Percentiles rank a stretch among this genome's conserved stretches.
Evolutionary conservation across 1,284 basidiomycete genomes (phyloP).

Genomic region (Athelia sp.): DNA sequence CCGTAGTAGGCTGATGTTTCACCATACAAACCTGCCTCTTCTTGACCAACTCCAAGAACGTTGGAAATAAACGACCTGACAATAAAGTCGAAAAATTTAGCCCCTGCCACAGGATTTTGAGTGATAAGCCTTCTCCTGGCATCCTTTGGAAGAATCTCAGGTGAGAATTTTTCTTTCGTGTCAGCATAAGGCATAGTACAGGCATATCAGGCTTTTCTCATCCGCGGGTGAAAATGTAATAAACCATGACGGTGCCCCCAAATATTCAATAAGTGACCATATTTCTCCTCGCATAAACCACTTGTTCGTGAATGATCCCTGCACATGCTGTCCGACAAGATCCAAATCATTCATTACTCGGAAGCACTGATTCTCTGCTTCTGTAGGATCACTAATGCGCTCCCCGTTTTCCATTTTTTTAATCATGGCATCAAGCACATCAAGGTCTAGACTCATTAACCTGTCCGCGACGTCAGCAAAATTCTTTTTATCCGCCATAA

Average conservation of each 20-base stretch:
- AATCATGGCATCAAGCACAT: slow-evolving; percentile 17
- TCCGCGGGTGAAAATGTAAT: slow-evolving; percentile 22
- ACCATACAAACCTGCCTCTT: slow-evolving; percentile 16
- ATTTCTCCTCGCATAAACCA: slow-evolving; percentile 33
- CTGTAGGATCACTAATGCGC: slow-evolving; percentile 15
- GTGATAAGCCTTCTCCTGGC: slow-evolving; percentile 8
- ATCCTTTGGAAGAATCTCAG: neutral
- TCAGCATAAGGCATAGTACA: slow-evolving; percentile 24
- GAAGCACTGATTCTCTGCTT: slow-evolving; percentile 28
- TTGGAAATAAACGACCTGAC: slow-evolving; percentile 18
- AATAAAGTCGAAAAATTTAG: slow-evolving; percentile 18
- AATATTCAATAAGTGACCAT: slow-evolving; percentile 25
- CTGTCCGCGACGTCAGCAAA: slow-evolving; percentile 21
- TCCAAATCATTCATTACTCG: slow-evolving; percentile 29
- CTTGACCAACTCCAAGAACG: slow-evolving; percentile 12
- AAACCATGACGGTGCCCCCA: slow-evolving; percentile 22
- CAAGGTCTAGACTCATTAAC: slow-evolving; percentile 19
- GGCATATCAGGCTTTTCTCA: slow-evolving; percentile 17
- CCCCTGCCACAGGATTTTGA: slow-evolving; percentile 21
- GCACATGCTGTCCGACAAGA: slow-evolving; percentile 23
- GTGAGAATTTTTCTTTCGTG: slow-evolving; percentile 8
- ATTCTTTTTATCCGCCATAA: slow-evolving; percentile 19
- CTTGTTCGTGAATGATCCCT: slow-evolving; percentile 26
- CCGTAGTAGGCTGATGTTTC: slow-evolving; percentile 27
- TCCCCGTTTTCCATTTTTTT: slow-evolving; percentile 18